Conservation (phyloP, 768 basidiomycete species). For the Trametes meyenii region DNA sequence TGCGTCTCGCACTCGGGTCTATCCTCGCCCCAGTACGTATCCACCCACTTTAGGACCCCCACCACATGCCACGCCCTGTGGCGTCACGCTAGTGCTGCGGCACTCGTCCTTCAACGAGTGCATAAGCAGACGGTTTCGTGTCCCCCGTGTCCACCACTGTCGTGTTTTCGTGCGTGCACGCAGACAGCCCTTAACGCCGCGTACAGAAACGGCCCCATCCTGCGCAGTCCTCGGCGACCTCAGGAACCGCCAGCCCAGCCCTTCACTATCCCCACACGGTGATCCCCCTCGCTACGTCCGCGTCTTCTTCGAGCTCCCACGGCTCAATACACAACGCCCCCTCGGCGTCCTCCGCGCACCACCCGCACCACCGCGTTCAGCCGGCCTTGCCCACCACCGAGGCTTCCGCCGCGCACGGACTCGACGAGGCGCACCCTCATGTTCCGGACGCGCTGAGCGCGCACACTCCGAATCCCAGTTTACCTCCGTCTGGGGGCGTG, state of each 20-base stretch:
- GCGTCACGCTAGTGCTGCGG: too few relatives aligned
- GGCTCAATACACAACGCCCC: constrained; percentile 4
- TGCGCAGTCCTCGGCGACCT: constrained; percentile 26
- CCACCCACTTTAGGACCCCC: background rate
- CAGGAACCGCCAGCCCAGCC: constrained; percentile 32
- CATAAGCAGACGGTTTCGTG: too few relatives aligned
- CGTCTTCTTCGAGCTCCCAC: constrained; percentile 17
- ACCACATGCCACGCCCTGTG: too few relatives aligned
- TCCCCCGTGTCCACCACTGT: too few relatives aligned
- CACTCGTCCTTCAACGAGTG: too few relatives aligned
- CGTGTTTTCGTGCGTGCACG: too few relatives aligned
- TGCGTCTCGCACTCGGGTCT: constrained; percentile 60
- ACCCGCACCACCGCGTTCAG: constrained; percentile 8
- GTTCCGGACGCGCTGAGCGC: constrained; percentile 11
- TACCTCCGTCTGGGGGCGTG: background rate
- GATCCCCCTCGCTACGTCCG: constrained; percentile 16
- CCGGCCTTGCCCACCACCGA: constrained; percentile 17
- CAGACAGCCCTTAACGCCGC: constrained; percentile 11
- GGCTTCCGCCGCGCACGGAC: constrained; percentile 4
- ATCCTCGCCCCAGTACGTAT: constrained; percentile 59
- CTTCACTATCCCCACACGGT: constrained; percentile 10
- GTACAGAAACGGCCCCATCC: constrained; percentile 30
- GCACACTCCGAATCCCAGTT: background rate
- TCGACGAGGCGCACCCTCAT: constrained; percentile 14
- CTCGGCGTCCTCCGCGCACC: constrained; percentile 7